Percentiles rank a stretch among this genome's conserved stretches.
Evolutionary conservation across 352 stramenopile genomes (phyloP).

Genomic region (Hyaloperonospora arabidopsidis): DNA sequence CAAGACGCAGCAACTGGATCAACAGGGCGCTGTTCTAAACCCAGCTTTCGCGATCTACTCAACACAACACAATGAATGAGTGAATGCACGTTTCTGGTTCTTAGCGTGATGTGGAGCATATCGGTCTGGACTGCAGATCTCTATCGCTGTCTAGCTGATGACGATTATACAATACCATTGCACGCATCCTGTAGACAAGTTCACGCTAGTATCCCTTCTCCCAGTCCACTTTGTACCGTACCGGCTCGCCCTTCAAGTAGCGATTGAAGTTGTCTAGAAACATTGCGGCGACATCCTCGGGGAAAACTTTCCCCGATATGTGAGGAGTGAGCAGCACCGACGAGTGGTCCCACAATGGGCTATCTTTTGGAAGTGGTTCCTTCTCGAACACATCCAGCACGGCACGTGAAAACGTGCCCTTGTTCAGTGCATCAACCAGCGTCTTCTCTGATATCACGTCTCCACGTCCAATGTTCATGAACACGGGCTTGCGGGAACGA

Average conservation of each 20-base stretch:
- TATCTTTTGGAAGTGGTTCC: conserved; percentile 41
- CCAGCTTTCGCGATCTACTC: too few species aligned
- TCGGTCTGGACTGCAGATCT: too few species aligned
- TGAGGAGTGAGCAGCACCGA: conserved; percentile 75
- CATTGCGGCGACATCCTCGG: conserved; percentile 67
- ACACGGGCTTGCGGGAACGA: conserved; percentile 49
- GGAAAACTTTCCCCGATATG: conserved; percentile 66
- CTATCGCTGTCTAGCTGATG: too few species aligned
- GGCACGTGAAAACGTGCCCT: conserved; percentile 44
- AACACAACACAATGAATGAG: too few species aligned
- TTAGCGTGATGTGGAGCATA: too few species aligned
- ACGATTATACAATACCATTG: too few species aligned
- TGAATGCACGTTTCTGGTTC: too few species aligned
- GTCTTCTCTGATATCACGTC: conserved; percentile 69
- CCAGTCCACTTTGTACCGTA: conserved; percentile 52
- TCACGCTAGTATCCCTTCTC: conserved; percentile 40
- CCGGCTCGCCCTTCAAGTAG: conserved; percentile 29
- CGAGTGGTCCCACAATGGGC: conserved; percentile 54
- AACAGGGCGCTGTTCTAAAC: too few species aligned
- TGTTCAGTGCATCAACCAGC: conserved; percentile 64
- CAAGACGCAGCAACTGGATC: too few species aligned
- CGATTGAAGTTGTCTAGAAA: conserved; percentile 58
- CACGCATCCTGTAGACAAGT: too few species aligned
- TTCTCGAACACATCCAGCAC: conserved; percentile 59
- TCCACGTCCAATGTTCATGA: conserved; percentile 85